Evolutionary conservation across 768 basidiomycete genomes (phyloP).

Genomic region (Hirschioporus abietinus): DNA sequence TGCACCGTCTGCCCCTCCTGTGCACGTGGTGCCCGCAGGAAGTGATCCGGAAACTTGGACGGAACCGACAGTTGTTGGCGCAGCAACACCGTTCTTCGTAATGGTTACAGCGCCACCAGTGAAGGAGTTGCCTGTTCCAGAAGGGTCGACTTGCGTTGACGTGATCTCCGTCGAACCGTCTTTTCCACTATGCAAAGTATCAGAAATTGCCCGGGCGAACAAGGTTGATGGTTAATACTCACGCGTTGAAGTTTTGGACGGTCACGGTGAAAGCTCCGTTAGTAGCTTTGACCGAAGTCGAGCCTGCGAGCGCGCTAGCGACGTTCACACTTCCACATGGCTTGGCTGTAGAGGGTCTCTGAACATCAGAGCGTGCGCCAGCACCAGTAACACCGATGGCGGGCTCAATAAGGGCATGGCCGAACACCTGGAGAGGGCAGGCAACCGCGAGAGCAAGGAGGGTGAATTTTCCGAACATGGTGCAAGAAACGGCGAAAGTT

Average conservation of each 20-base stretch:
- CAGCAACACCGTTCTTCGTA: constrained; percentile 39
- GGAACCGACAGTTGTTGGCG: constrained; percentile 31
- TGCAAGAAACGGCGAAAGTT: constrained; percentile 4
- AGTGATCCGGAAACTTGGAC: constrained; percentile 38
- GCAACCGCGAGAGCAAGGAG: constrained; percentile 27
- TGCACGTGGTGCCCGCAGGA: constrained; percentile 44
- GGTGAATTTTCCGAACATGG: constrained; percentile 26
- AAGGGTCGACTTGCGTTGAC: constrained; percentile 37
- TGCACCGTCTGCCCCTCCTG: constrained; percentile 39
- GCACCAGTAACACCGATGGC: constrained; percentile 30
- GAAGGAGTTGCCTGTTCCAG: constrained; percentile 29
- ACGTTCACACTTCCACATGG: constrained; percentile 42
- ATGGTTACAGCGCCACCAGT: constrained; percentile 34
- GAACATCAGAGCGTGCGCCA: constrained; percentile 22
- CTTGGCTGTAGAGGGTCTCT: constrained; percentile 22
- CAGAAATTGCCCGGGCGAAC: not conserved
- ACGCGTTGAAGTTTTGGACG: constrained; percentile 45
- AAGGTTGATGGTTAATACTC: constrained; percentile 13
- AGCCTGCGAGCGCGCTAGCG: constrained; percentile 32
- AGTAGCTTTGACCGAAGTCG: constrained; percentile 20
- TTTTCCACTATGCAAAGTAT: constrained; percentile 24
- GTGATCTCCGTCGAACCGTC: constrained; percentile 46
- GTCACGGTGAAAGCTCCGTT: constrained; percentile 38
- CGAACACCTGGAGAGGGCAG: constrained; percentile 31
- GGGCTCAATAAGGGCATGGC: constrained; percentile 39